phyloP scores from a whole-genome alignment of 2,329 filamentous ascomycete genomes.

The Pseudogymnoascus sp. region DNA sequence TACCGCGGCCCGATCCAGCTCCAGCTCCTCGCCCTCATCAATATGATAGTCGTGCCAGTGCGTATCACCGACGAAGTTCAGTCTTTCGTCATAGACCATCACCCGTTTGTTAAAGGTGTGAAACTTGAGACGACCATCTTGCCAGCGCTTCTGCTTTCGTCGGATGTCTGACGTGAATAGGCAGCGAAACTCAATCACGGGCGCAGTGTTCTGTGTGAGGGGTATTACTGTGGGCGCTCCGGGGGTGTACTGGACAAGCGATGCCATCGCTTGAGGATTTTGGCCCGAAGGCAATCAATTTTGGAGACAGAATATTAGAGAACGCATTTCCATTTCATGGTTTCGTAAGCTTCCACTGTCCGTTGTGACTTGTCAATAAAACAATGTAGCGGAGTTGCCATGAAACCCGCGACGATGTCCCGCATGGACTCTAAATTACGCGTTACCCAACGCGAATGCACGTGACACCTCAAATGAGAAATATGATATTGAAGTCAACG shows the following conservation, averaged over 20 bases:
- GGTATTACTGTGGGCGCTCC: neutral
- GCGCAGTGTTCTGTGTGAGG: constrained; percentile 45
- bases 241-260: neutral
- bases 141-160: constrained; percentile 86
- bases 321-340: neutral
- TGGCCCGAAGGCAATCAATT: neutral
- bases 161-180: constrained; percentile 80
- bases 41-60: constrained; percentile 69
- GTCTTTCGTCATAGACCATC: constrained; percentile 79
- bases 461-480: neutral
- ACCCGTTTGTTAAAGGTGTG: constrained; percentile 86
- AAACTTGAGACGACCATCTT: constrained; percentile 80
- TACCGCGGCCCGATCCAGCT: constrained; percentile 64
- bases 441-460: constrained; percentile 4
- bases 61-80: constrained; percentile 74
- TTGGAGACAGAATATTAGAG: neutral
- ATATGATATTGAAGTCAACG: neutral
- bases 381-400: neutral
- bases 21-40: constrained; percentile 72
- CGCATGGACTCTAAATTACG: neutral
- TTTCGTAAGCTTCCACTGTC: neutral
- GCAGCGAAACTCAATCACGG: constrained; percentile 76
- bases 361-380: neutral
- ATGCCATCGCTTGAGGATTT: neutral
- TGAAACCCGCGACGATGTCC: neutral